These are phyloP conservation scores for Cornus florida DNA, from an alignment of 148 eudicot genomes.

Conservation along the genomic window DNA sequence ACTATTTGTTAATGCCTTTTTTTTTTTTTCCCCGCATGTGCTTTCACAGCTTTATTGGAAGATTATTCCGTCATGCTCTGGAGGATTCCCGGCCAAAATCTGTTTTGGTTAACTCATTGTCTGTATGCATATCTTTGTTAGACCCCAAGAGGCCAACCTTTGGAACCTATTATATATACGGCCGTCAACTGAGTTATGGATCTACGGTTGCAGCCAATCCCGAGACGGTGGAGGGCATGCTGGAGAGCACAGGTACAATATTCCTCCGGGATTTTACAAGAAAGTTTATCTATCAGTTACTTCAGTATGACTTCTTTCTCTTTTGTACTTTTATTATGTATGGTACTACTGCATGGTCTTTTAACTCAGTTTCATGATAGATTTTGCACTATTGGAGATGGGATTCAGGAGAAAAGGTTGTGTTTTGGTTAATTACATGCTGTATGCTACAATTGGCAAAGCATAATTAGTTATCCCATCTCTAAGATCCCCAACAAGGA, in stretches of 20 bases:
- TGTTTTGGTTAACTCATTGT: slow-evolving; percentile 84
- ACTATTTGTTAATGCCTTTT: slow-evolving; percentile 4
- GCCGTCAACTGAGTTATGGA: slow-evolving; percentile 71
- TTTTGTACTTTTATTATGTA: neutral
- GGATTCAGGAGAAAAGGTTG: neutral
- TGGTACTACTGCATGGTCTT: neutral
- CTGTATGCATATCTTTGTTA: slow-evolving; percentile 91
- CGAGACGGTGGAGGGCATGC: slow-evolving; percentile 89
- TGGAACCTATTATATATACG: slow-evolving; percentile 69
- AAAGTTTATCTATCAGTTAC: neutral
- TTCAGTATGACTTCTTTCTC: neutral
- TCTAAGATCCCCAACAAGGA: too few relatives aligned
- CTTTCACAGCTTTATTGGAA: slow-evolving; percentile 70
- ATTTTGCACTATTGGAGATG: neutral
- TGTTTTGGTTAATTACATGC: too few relatives aligned
- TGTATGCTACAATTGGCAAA: neutral
- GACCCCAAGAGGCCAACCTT: slow-evolving; percentile 79
- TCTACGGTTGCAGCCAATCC: slow-evolving; percentile 59
- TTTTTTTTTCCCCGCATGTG: neutral
- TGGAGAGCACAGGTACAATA: slow-evolving; percentile 62
- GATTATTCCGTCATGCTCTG: slow-evolving; percentile 81
- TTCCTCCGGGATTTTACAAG: neutral
- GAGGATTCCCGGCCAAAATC: slow-evolving; percentile 93
- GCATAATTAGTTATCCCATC: neutral
- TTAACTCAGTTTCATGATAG: neutral